Conservation (phyloP, 2,329 filamentous ascomycete species). For the Tolypocladium pustulatum region DNA sequence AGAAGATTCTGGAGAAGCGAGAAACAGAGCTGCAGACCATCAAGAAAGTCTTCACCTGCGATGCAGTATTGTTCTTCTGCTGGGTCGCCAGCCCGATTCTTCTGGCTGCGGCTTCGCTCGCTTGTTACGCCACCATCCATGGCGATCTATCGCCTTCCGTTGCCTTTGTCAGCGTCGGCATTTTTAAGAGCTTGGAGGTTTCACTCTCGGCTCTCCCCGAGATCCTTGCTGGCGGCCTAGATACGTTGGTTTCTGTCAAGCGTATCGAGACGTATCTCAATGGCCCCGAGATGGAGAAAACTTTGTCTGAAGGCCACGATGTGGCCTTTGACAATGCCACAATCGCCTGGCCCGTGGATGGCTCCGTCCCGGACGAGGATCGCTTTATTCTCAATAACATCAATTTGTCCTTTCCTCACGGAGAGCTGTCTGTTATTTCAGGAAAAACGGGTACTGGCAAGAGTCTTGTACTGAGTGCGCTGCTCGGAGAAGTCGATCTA, state of each 20-base stretch:
- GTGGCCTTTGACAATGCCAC: slow-evolving; percentile 58
- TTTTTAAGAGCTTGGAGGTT: slow-evolving; percentile 65
- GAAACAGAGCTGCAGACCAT: slow-evolving; percentile 56
- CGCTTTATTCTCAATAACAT: slow-evolving; percentile 57
- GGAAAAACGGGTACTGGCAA: slow-evolving; percentile 73
- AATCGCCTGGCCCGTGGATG: slow-evolving; percentile 65
- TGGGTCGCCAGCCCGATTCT: slow-evolving; percentile 67
- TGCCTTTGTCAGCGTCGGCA: slow-evolving; percentile 67
- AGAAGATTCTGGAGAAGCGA: slow-evolving; percentile 51
- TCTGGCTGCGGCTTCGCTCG: slow-evolving; percentile 60
- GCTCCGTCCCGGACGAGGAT: slow-evolving; percentile 42
- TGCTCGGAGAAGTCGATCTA: slow-evolving; percentile 67
- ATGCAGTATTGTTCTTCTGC: slow-evolving; percentile 52
- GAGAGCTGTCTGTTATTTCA: slow-evolving; percentile 63
- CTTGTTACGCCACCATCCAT: slow-evolving; percentile 55
- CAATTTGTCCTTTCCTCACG: slow-evolving; percentile 54
- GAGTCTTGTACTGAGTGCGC: slow-evolving; percentile 60
- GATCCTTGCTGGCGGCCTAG: slow-evolving; percentile 57
- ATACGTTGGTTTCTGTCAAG: slow-evolving; percentile 61
- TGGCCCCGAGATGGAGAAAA: slow-evolving; percentile 51
- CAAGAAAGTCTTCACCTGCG: slow-evolving; percentile 55
- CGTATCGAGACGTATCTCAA: slow-evolving; percentile 63
- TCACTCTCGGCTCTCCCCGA: slow-evolving; percentile 64
- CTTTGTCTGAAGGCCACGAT: slow-evolving; percentile 42
- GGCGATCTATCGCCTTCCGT: slow-evolving; percentile 58